Evolutionary conservation across 1,284 basidiomycete species (phyloP).

Genomic region (Trametes pubescens): DNA sequence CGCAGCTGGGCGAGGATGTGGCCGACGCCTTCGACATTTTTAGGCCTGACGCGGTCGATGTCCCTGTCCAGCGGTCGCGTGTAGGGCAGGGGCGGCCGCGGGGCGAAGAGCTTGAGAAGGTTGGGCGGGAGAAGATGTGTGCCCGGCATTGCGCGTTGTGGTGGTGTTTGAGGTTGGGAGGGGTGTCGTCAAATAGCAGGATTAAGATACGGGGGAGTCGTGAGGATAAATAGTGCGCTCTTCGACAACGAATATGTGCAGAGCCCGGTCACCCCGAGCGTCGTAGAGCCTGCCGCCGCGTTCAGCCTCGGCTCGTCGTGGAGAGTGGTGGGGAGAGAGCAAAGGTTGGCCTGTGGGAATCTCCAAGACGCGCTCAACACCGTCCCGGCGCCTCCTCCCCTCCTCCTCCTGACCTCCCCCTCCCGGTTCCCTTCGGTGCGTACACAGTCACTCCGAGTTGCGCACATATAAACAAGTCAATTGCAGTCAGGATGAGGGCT

Average conservation of each 20-base stretch:
- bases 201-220: conserved; percentile 11
- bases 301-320: conserved; percentile 19
- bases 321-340: conserved; percentile 28
- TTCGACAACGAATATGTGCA: conserved; percentile 25
- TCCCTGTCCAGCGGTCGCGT: conserved; percentile 85
- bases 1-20: conserved; percentile 75
- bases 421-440: neutral
- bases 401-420: conserved; percentile 6
- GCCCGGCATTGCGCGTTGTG: conserved; percentile 65
- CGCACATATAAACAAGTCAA: neutral
- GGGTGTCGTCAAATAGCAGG: conserved; percentile 18
- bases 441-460: neutral
- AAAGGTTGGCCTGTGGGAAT: conserved; percentile 25
- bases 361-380: conserved; percentile 2
- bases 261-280: conserved; percentile 28
- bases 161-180: neutral
- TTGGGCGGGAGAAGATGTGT: conserved; percentile 93
- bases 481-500: conserved; percentile 23
- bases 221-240: conserved; percentile 31
- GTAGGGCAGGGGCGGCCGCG: conserved; percentile 88
- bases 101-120: conserved; percentile 93
- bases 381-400: conserved; percentile 7
- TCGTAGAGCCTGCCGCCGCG: conserved; percentile 27
- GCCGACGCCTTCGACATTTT: conserved; percentile 80
- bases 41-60: conserved; percentile 74